phyloP scores from a whole-genome alignment of 495 filamentous ascomycete genomes.

The Neurospora terricola region DNA sequence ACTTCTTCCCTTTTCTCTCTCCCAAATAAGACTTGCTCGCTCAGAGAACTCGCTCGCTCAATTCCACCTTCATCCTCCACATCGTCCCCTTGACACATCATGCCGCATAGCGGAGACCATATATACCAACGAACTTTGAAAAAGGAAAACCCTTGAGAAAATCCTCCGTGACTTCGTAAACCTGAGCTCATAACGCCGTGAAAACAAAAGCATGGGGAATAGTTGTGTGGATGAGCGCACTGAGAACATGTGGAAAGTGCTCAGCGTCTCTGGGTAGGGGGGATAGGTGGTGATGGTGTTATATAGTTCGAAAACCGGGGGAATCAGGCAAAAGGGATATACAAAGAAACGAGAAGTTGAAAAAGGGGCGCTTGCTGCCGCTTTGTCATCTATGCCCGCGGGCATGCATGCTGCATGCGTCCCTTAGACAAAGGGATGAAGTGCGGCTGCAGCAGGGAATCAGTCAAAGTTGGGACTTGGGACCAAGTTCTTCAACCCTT shows the following conservation, averaged over 20 bases:
- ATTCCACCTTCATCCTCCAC: not conserved
- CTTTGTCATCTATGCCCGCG: not conserved
- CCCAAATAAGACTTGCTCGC: not conserved
- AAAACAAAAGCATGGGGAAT: not conserved
- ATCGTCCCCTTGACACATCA: not conserved
- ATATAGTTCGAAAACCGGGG: not conserved
- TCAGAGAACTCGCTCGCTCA: not conserved
- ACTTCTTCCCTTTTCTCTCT: not conserved
- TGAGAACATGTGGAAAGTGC: not conserved
- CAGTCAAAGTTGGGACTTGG: not conserved
- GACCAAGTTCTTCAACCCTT: not conserved
- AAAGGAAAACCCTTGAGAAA: not conserved
- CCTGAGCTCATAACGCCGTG: not conserved
- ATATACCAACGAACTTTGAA: not conserved
- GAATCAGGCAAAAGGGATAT: not conserved
- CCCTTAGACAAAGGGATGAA: not conserved
- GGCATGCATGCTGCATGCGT: not conserved
- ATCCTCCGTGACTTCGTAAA: not conserved
- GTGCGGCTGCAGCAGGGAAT: not conserved
- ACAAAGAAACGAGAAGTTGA: conserved; percentile 2
- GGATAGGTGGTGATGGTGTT: not conserved
- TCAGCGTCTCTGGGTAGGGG: not conserved
- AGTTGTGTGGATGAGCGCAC: not conserved
- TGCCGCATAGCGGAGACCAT: not conserved
- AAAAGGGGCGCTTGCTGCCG: not conserved